A percentile compares a stretch with the other conserved stretches of the same genome.
phyloP scores from a whole-genome alignment of 257 asterid genomes.

The Dorcoceras hygrometricum region DNA sequence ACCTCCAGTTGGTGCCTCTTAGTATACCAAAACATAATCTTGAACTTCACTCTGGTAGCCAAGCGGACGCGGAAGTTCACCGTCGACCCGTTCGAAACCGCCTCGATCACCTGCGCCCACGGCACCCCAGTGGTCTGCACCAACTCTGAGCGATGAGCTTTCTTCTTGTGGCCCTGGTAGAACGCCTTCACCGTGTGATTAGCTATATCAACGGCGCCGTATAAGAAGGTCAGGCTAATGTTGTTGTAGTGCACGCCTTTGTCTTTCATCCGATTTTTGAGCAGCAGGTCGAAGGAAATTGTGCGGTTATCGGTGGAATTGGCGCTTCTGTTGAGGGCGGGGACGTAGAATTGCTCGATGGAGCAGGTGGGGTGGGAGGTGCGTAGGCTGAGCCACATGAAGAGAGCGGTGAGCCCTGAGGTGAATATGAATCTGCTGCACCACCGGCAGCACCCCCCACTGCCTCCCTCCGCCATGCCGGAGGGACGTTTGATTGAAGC shows the following conservation, averaged over 20 bases:
- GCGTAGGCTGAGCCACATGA: constrained; percentile 85
- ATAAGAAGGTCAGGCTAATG: constrained; percentile 39
- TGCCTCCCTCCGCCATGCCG: constrained; percentile 33
- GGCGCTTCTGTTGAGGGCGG: constrained; percentile 48
- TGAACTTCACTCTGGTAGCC: constrained; percentile 57
- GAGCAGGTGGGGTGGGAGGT: constrained; percentile 55
- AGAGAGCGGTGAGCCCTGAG: constrained; percentile 75
- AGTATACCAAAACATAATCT: constrained; percentile 51
- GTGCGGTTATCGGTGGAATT: constrained; percentile 44
- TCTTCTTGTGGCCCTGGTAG: constrained; percentile 72
- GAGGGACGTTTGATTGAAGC: neutral
- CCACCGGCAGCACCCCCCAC: constrained; percentile 43
- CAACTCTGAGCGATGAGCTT: constrained; percentile 30
- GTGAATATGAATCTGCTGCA: constrained; percentile 69
- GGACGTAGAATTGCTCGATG: constrained; percentile 48
- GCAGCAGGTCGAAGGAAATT: constrained; percentile 49
- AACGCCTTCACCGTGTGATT: constrained; percentile 44
- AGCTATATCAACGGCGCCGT: constrained; percentile 37
- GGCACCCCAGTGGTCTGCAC: constrained; percentile 42
- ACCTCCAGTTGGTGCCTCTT: constrained; percentile 37
- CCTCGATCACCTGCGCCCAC: constrained; percentile 48
- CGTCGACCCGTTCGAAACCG: constrained; percentile 35
- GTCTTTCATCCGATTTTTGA: constrained; percentile 62
- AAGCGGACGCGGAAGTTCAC: constrained; percentile 51
- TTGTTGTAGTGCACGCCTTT: constrained; percentile 62